Evolutionary conservation across 768 basidiomycete genomes (phyloP).

Genomic region (Lentinula edodes): DNA sequence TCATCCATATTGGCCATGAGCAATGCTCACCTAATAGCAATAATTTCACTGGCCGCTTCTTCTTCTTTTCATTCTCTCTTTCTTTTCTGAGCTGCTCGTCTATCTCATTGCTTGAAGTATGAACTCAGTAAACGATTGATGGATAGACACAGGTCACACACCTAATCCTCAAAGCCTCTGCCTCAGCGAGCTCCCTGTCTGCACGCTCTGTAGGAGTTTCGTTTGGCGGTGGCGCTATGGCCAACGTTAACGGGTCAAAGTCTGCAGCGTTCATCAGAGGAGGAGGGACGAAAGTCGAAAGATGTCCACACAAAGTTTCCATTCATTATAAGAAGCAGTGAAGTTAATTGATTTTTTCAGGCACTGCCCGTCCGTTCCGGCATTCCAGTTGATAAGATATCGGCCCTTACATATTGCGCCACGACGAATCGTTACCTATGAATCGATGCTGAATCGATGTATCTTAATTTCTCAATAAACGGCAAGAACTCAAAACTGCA

Average conservation of each 20-base stretch:
- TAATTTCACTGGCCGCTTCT: slow-evolving; percentile 66
- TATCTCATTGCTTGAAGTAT: slow-evolving; percentile 52
- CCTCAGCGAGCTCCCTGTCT: slow-evolving; percentile 54
- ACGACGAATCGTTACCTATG: no score
- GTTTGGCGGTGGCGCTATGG: slow-evolving; percentile 57
- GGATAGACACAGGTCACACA: not conserved
- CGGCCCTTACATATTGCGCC: no score
- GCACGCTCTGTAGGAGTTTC: slow-evolving; percentile 56
- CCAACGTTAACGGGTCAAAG: slow-evolving; percentile 58
- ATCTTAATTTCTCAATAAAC: no score
- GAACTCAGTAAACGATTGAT: not conserved
- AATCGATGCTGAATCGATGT: no score
- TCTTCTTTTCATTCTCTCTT: slow-evolving; percentile 49
- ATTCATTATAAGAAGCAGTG: slow-evolving; percentile 7
- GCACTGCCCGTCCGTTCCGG: not conserved
- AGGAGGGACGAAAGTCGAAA: not conserved
- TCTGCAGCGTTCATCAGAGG: slow-evolving; percentile 21
- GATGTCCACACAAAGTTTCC: not conserved
- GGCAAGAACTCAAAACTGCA: no score
- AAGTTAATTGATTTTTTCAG: slow-evolving; percentile 1
- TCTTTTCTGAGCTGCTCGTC: slow-evolving; percentile 69
- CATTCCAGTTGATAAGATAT: not conserved
- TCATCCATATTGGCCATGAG: not conserved
- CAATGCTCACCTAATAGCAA: slow-evolving; percentile 53
- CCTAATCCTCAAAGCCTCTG: slow-evolving; percentile 52